phyloP scores from a whole-genome alignment of 768 basidiomycete genomes.

The Mycena latifolia region DNA sequence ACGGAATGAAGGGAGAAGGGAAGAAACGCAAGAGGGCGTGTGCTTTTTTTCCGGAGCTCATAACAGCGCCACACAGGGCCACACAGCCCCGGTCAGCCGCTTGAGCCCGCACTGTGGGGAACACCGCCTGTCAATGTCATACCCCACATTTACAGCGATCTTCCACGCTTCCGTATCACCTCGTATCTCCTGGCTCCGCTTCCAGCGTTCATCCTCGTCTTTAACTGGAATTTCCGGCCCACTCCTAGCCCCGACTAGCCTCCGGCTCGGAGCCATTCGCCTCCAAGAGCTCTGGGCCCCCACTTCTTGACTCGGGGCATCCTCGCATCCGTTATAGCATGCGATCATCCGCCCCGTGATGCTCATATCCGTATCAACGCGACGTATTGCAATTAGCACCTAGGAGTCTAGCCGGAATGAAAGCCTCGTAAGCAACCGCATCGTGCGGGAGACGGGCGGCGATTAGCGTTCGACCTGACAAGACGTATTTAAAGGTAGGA shows the following conservation, averaged over 20 bases:
- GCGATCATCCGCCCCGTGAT: not conserved
- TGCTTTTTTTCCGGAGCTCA: slow-evolving; percentile 23
- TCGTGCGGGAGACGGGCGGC: not conserved
- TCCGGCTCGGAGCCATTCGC: not conserved
- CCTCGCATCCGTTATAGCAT: not conserved
- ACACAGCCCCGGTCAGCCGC: not conserved
- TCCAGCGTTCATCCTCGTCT: not conserved
- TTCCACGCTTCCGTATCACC: not conserved
- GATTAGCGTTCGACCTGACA: too few relatives aligned
- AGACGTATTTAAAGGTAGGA: too few relatives aligned
- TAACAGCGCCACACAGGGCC: slow-evolving; percentile 14
- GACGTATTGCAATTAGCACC: slow-evolving; percentile 17
- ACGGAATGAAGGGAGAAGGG: slow-evolving; percentile 27
- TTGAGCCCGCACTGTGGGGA: slow-evolving; percentile 5
- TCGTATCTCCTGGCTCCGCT: slow-evolving; percentile 2
- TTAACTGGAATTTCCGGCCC: not conserved
- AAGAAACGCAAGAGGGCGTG: slow-evolving; percentile 26
- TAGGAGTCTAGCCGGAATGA: not conserved
- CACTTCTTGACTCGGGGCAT: not conserved
- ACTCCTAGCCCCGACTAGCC: slow-evolving; percentile 1
- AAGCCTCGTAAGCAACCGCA: not conserved
- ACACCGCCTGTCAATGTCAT: slow-evolving; percentile 22
- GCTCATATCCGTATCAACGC: slow-evolving; percentile 8
- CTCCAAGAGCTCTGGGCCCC: too few relatives aligned
- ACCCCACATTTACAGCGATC: slow-evolving; percentile 23